Evolutionary conservation across 305 asterid species (phyloP), one percentile per base, ranked within the genome.

Genomic region (Fraxinus nigra): DNA sequence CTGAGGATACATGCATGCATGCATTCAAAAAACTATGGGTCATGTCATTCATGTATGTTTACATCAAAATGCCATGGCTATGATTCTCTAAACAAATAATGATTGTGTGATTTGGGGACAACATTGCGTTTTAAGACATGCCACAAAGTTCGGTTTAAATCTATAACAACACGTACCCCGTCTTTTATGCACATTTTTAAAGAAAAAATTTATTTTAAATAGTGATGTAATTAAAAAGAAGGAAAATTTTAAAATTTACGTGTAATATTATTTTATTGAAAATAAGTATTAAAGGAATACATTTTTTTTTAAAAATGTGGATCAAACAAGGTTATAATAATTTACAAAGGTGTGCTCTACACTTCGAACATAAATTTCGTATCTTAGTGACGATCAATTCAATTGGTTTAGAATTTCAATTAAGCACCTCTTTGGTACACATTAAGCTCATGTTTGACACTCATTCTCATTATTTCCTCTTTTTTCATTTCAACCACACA

Each of bases 1-100:
- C 90, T 0, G 76, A 16, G 1, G 84, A 75, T 76, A 83, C 82
- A 86, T 84, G 85, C 77, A 80, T 87, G 84, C 32, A 74, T 69
- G 40, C 35, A 59, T 24, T 14, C 37, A 67, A 5, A 5, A 69
- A 30, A 11, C 18, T 5, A 11, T 63, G 56, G 9, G 59, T 78
- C 78, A 69, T 80, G 61, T 82, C n/a, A 79, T 7, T 48, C 40
- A 51, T 83, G 72, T 72, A 74, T 63, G 59, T 40, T 40, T 1
- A 10, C 18, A 65, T 63, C 73, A 65, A 28, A 34, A 67, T 67
- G 74, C 33, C 38, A 67, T 28, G 18, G 37, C 20, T 14, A 28
- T 67, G 74, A 3, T 67, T 28, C 74, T 65, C 73, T 4, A 26
- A 26, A 3, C 34, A 65, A 63, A 8, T 26, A 63, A 80, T 86